Evolutionary conservation across 352 stramenopile species (phyloP).

Genomic region (Phytophthora aleatoria): DNA sequence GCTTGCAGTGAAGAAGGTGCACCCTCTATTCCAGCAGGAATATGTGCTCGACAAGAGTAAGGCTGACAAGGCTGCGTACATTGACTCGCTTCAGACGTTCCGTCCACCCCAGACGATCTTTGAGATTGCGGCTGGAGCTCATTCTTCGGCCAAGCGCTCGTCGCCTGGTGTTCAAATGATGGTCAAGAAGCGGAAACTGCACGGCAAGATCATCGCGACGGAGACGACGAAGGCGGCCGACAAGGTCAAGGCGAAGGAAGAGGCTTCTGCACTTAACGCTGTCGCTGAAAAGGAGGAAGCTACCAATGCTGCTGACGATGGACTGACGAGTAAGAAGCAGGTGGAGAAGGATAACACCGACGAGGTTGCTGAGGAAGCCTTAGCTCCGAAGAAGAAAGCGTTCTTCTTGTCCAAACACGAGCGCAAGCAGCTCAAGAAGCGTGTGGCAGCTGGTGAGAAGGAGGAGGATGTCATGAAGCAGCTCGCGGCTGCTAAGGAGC

Average conservation of each 20-base stretch:
- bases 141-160: conserved; percentile 81
- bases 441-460: conserved; percentile 71
- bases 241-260: conserved; percentile 47
- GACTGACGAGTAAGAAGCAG: conserved; percentile 1
- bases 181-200: conserved; percentile 84
- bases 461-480: conserved; percentile 77
- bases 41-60: conserved; percentile 85
- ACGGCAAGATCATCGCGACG: conserved; percentile 86
- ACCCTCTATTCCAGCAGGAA: conserved; percentile 92
- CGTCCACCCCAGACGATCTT: conserved; percentile 96
- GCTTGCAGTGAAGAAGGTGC: conserved; percentile 89
- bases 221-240: conserved; percentile 55
- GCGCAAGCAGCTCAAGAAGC: conserved; percentile 94
- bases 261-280: conserved; percentile 35
- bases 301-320: conserved; percentile 14
- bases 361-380: conserved; percentile 5
- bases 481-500: conserved; percentile 54
- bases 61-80: conserved; percentile 89
- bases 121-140: conserved; percentile 90
- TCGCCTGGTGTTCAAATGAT: conserved; percentile 84
- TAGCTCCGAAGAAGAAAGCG: conserved; percentile 59
- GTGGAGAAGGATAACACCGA: conserved; percentile 8
- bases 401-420: conserved; percentile 94
- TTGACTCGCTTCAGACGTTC: conserved; percentile 92
- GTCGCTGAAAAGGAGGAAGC: conserved; percentile 39